Conservation (phyloP, 1,284 basidiomycete genomes). For the Grifola frondosa region DNA sequence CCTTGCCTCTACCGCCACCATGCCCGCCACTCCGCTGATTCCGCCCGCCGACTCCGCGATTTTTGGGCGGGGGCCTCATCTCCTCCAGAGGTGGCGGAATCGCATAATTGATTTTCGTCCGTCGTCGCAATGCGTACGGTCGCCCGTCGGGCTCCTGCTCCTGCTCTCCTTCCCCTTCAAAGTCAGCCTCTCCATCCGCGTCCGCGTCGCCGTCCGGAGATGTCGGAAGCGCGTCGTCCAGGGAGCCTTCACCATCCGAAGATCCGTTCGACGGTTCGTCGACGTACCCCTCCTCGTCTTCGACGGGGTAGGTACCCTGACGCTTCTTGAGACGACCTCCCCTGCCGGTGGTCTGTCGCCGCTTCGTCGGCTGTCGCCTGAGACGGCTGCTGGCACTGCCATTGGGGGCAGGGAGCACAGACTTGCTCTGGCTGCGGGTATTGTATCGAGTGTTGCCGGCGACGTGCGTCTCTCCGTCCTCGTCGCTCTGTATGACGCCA, state of each 20-base stretch:
- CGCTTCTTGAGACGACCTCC: too few relatives aligned
- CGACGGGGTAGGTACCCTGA: too few relatives aligned
- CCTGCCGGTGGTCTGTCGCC: too few relatives aligned
- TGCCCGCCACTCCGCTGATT: conserved; percentile 33
- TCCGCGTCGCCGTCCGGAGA: conserved; percentile 46
- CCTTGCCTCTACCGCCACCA: conserved; percentile 40
- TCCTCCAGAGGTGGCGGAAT: conserved; percentile 77
- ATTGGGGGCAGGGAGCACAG: too few relatives aligned
- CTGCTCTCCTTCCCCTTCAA: conserved; percentile 41
- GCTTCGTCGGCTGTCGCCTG: too few relatives aligned
- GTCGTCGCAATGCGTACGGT: conserved; percentile 63
- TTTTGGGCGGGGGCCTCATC: conserved; percentile 45
- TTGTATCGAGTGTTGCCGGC: too few relatives aligned
- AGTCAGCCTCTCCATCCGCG: conserved; percentile 47
- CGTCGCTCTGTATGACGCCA: too few relatives aligned
- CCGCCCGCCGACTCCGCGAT: conserved; percentile 22
- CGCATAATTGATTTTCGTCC: conserved; percentile 71
- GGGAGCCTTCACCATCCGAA: conserved; percentile 54
- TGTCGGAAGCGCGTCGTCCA: conserved; percentile 53
- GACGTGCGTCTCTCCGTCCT: too few relatives aligned
- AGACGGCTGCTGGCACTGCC: too few relatives aligned
- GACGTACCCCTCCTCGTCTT: conserved; percentile 55
- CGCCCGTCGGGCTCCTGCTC: conserved; percentile 36
- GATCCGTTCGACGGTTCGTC: conserved; percentile 48
- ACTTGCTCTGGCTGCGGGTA: too few relatives aligned